phyloP scores from a whole-genome alignment of 2,329 filamentous ascomycete genomes.

The Conoideocrella luteorostrata region DNA sequence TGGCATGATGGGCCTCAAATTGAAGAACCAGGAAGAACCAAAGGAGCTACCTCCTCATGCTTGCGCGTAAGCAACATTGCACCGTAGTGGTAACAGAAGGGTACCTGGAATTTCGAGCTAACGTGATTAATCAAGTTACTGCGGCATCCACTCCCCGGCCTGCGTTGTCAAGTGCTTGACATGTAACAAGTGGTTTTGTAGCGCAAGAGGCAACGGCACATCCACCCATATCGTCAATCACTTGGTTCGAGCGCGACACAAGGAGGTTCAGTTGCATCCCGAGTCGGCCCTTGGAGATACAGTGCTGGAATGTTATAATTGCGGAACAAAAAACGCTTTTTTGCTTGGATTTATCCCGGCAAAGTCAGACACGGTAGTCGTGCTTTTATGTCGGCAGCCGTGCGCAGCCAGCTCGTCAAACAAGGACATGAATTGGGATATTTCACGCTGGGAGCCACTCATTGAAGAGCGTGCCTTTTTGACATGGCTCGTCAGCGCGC shows the following conservation, averaged over 20 bases:
- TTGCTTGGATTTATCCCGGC: constrained; percentile 95
- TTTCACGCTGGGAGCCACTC: constrained; percentile 92
- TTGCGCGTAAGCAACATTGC: constrained; percentile 65
- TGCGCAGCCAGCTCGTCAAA: constrained; percentile 91
- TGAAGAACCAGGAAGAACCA: constrained; percentile 63
- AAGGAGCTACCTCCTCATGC: constrained; percentile 90
- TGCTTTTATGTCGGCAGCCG: constrained; percentile 91
- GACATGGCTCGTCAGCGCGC: constrained; percentile 83
- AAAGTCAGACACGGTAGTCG: constrained; percentile 96
- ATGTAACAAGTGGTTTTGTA: constrained; percentile 99
- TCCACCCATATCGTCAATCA: constrained; percentile 99
- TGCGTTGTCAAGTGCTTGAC: constrained; percentile 94
- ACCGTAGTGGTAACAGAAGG: neutral
- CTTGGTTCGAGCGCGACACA: constrained; percentile 91
- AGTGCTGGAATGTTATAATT: constrained; percentile 97
- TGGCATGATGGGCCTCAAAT: constrained; percentile 58
- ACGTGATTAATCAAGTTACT: constrained; percentile 56
- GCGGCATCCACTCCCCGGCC: constrained; percentile 91
- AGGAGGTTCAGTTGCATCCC: constrained; percentile 96
- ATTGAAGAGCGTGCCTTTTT: constrained; percentile 96
- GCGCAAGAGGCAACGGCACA: constrained; percentile 89
- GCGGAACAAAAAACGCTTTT: constrained; percentile 98
- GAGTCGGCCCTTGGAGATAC: constrained; percentile 91
- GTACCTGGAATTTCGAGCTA: neutral
- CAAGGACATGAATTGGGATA: constrained; percentile 99